Evolutionary conservation across 345 rosid species (phyloP).

Genomic region (Eucalyptus regnans): DNA sequence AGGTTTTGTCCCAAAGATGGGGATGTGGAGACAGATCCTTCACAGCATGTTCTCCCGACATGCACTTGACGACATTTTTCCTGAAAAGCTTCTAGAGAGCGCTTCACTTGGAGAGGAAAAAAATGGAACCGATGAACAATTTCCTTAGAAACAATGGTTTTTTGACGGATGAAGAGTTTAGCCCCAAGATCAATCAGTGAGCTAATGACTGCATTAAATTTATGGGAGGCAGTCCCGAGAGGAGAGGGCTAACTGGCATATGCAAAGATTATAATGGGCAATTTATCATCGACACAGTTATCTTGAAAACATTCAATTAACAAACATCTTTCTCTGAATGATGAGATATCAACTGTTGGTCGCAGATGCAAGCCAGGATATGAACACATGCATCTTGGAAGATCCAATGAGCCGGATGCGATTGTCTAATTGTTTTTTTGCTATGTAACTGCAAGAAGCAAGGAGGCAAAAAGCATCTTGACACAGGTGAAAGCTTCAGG

Average conservation of each 20-base stretch:
- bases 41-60: constrained; percentile 8
- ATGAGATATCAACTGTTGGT: background rate
- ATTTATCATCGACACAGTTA: background rate
- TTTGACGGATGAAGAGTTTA: background rate
- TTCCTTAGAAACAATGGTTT: background rate
- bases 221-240: background rate
- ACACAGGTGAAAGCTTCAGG: background rate
- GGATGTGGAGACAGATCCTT: constrained; percentile 55
- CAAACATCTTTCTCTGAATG: background rate
- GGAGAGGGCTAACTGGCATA: background rate
- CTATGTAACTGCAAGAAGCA: background rate
- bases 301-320: background rate
- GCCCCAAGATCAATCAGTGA: background rate
- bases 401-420: background rate
- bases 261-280: background rate
- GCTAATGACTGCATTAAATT: background rate
- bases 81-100: background rate
- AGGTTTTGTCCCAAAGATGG: constrained; percentile 69
- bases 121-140: background rate
- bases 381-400: background rate
- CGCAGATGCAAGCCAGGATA: background rate
- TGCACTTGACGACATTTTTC: background rate
- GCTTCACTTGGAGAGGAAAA: background rate
- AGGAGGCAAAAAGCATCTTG: background rate
- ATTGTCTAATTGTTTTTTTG: background rate